Base-by-base conservation (phyloP, 176 grass and related monocot species). In the Raddia distichophylla region DNA sequence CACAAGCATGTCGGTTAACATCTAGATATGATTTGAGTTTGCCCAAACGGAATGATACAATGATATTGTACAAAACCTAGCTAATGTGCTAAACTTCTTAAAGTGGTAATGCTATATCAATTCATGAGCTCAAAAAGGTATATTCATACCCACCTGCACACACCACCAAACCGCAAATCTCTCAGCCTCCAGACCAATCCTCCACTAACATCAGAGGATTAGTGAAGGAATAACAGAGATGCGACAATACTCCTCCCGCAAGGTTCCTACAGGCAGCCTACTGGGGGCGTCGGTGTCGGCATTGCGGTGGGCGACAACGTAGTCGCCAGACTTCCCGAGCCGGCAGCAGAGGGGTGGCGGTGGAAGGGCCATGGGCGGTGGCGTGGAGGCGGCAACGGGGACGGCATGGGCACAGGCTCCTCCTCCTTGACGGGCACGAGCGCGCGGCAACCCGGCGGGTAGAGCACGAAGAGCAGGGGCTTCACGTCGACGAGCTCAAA, bases 291-390 rank as follows among this genome's bases (percentile, higher is more conserved):
- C 52, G 13, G 76, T 76, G 8, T 80, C 87, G 73, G 94, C 75
- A 34, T 94, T 89, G 60, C 90, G 75, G 57, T 45, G 87, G 42
- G 78, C 78, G 40, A 91, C 88, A 67, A 93, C 88, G 69, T 98
- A 98, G 67, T 98, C 93, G 8, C 96, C 96, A 35, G 96, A 98
- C 82, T 93, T 98, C 96, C 93, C 95, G 78, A 98, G 95, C 80
- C 93, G 93, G 78, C 89, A 89, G 76, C 89, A 82, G 71, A 95
- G 80, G 67, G 66, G 89, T 62, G 72, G 77, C 67, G 79, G 57
- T 22, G 73, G 93, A 52, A 75, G 82, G 14, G 67, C 73, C 55
- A 52, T 70, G 58, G 80, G 61, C 47, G 78, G n/a, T n/a, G n/a
- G 71, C 35, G 73, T 34, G 18, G 77, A 76, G 81, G 49, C 27